phyloP scores from a whole-genome alignment of 2,329 filamentous ascomycete species.

The Trichoderma asperellum region DNA sequence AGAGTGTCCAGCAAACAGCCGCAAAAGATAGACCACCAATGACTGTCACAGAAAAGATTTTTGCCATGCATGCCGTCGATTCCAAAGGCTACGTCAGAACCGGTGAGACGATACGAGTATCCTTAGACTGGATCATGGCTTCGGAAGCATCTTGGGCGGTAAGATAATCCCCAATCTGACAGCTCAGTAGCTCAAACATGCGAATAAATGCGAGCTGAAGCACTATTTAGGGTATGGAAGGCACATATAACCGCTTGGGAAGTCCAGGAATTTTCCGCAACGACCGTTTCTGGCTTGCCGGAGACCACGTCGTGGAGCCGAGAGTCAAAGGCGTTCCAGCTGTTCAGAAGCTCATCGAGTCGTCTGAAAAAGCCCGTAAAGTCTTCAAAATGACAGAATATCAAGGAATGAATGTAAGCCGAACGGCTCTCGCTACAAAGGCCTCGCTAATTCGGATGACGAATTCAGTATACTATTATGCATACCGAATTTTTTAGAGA shows the following conservation, averaged over 20 bases:
- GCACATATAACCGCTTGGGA: slow-evolving; percentile 46
- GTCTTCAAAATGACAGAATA: slow-evolving; percentile 26
- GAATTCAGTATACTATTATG: slow-evolving; percentile 43
- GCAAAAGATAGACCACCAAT: slow-evolving; percentile 39
- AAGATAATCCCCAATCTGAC: background rate
- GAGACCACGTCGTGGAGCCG: slow-evolving; percentile 54
- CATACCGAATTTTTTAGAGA: slow-evolving; percentile 53
- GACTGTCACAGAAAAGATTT: slow-evolving; percentile 51
- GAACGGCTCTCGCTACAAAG: slow-evolving; percentile 46
- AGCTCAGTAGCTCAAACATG: background rate
- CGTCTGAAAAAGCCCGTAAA: slow-evolving; percentile 37
- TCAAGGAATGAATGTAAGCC: slow-evolving; percentile 42
- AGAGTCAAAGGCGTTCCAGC: slow-evolving; percentile 43
- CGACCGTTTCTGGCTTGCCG: slow-evolving; percentile 55
- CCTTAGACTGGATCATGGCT: slow-evolving; percentile 52
- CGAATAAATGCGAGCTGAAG: background rate
- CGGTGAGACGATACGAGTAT: slow-evolving; percentile 47
- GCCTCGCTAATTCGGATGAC: slow-evolving; percentile 5
- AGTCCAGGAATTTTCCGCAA: slow-evolving; percentile 52
- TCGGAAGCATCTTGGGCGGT: slow-evolving; percentile 47
- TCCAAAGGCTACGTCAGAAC: slow-evolving; percentile 41
- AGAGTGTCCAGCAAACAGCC: background rate
- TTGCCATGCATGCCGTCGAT: slow-evolving; percentile 48
- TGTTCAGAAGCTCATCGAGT: slow-evolving; percentile 43
- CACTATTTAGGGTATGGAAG: slow-evolving; percentile 42